These are phyloP conservation scores for Eustoma russellianum DNA, from an alignment of 257 asterid species.

Conservation along the genomic window DNA sequence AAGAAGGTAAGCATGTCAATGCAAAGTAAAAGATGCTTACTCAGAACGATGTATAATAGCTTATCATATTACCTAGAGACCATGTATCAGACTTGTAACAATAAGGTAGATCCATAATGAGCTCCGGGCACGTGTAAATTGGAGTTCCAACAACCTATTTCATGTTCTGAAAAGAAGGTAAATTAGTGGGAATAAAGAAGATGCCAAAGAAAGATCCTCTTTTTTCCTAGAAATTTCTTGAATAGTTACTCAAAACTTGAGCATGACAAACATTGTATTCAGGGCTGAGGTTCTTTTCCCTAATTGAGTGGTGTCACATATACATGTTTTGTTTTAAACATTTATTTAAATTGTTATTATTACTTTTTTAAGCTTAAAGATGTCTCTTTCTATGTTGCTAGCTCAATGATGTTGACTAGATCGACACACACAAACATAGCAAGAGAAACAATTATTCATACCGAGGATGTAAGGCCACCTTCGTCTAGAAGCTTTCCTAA, in stretches of 20 bases:
- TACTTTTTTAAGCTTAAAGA: no score
- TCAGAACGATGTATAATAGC: not conserved
- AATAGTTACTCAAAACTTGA: not conserved
- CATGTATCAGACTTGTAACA: slow-evolving; percentile 96
- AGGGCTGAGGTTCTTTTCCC: no score
- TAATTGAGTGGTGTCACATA: no score
- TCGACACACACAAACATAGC: no score
- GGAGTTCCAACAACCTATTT: slow-evolving; percentile 78
- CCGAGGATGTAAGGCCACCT: slow-evolving; percentile 78
- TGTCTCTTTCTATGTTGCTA: no score
- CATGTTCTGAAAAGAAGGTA: slow-evolving; percentile 7
- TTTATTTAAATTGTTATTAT: no score
- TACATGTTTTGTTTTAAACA: no score
- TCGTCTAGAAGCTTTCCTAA: slow-evolving; percentile 68
- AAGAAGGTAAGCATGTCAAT: slow-evolving; percentile 5
- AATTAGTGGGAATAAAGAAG: not conserved
- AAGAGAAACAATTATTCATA: slow-evolving; percentile 19
- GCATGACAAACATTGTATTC: no score
- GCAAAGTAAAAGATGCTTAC: not conserved
- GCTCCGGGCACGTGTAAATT: slow-evolving; percentile 95
- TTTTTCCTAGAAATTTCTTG: not conserved
- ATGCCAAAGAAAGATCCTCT: no score
- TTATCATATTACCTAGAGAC: slow-evolving; percentile 61
- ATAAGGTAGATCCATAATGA: slow-evolving; percentile 72
- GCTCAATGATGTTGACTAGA: no score